phyloP scores from a whole-genome alignment of 306 rosid genomes.

The Acacia melanoxylon region DNA sequence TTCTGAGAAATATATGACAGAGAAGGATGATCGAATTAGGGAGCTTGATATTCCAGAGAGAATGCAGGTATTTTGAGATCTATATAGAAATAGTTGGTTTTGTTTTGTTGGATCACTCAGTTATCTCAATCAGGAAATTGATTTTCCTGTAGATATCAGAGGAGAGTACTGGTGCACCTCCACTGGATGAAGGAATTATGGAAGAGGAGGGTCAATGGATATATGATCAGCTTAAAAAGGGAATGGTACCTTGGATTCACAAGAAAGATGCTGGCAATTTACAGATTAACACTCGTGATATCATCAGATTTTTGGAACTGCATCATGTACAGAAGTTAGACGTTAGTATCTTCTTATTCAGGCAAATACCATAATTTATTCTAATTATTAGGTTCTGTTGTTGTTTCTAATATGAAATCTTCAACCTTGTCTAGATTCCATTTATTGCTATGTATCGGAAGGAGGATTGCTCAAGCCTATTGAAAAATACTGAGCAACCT shows the following conservation, averaged over 20 bases:
- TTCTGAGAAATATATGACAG: constrained; percentile 90
- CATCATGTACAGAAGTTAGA: constrained; percentile 89
- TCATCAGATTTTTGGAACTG: constrained; percentile 82
- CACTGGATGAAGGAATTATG: constrained; percentile 59
- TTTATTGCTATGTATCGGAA: constrained; percentile 91
- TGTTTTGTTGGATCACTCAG: background rate
- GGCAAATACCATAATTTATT: background rate
- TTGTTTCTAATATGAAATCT: constrained; percentile 18
- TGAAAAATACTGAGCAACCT: constrained; percentile 64
- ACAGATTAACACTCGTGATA: constrained; percentile 58
- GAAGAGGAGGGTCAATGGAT: constrained; percentile 85
- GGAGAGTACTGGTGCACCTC: constrained; percentile 82
- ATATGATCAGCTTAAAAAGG: constrained; percentile 55
- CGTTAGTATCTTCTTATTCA: constrained; percentile 55
- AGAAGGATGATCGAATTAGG: constrained; percentile 81
- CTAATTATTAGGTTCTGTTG: constrained; percentile 16
- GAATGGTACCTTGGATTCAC: constrained; percentile 64
- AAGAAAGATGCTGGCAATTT: constrained; percentile 49
- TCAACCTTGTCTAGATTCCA: constrained; percentile 61
- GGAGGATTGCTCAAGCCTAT: constrained; percentile 84
- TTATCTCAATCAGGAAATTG: constrained; percentile 1
- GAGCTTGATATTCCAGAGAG: constrained; percentile 88
- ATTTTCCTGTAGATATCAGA: constrained; percentile 57
- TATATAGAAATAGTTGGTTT: background rate
- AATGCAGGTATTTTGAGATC: constrained; percentile 71